Conservation (phyloP, 805 yeast species). For the Yarrowia phangngaensis region DNA sequence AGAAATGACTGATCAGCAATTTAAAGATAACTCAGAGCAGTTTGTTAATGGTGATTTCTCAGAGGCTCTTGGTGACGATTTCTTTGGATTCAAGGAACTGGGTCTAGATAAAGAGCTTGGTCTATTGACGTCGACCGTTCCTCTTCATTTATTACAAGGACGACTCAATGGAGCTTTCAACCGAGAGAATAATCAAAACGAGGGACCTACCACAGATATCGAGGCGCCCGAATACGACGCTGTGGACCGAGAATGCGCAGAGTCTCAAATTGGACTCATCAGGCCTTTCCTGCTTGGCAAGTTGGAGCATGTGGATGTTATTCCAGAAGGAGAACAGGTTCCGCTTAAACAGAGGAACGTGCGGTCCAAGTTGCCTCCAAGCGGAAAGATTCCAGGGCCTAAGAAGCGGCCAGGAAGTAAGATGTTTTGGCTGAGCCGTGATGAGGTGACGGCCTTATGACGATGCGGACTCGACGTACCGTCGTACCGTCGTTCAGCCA, state of each 20-base stretch:
- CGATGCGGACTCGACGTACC: no score
- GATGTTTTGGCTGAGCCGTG: constrained; percentile 24
- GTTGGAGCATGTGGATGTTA: constrained; percentile 34
- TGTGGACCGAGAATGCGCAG: constrained; percentile 51
- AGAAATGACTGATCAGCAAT: constrained; percentile 70
- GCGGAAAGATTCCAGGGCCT: constrained; percentile 67
- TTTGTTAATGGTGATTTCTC: constrained; percentile 94
- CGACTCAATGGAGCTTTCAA: constrained; percentile 50
- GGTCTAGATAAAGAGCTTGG: constrained; percentile 93
- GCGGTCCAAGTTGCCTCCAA: constrained; percentile 82
- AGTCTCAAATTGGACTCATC: constrained; percentile 54
- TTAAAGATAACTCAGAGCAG: constrained; percentile 88
- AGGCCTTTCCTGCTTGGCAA: constrained; percentile 49
- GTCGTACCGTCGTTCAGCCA: no score
- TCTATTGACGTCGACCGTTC: constrained; percentile 76
- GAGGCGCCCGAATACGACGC: constrained; percentile 52
- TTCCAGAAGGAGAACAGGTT: constrained; percentile 76
- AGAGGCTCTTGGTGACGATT: constrained; percentile 80
- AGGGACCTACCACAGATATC: constrained; percentile 45
- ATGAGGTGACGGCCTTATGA: no score
- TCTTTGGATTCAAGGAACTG: constrained; percentile 92
- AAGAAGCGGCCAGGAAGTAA: constrained; percentile 23
- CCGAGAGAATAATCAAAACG: constrained; percentile 39
- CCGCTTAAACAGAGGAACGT: constrained; percentile 72
- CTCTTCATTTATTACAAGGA: constrained; percentile 81